A percentile compares a stretch with the other conserved stretches of the same genome.
These are phyloP conservation scores for Penicillium verrucosum DNA, from an alignment of 2,329 filamentous ascomycete species.

Conservation along the genomic window DNA sequence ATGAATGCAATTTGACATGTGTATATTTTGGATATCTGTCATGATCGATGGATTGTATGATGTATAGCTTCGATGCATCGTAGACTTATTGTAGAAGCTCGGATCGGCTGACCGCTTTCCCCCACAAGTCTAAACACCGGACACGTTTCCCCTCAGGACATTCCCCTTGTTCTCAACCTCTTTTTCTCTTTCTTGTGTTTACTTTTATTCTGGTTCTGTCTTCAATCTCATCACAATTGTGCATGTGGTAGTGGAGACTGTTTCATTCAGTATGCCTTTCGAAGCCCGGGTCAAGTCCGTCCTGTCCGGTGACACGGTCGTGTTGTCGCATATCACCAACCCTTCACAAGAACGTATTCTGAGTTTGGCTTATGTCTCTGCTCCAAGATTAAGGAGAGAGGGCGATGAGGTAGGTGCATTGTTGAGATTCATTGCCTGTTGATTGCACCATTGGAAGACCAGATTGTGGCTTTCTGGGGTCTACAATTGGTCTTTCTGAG, in stretches of 20 bases:
- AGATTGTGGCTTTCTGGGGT: background rate
- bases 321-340: constrained; percentile 78
- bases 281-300: constrained; percentile 85
- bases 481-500: background rate
- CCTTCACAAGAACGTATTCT: constrained; percentile 78
- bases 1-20: constrained; percentile 18
- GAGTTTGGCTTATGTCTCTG: constrained; percentile 87
- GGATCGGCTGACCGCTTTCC: constrained; percentile 29
- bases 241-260: constrained; percentile 13
- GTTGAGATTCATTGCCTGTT: background rate
- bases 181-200: constrained; percentile 9
- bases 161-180: constrained; percentile 15
- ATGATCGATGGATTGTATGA: background rate
- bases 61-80: background rate
- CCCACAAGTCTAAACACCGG: constrained; percentile 27
- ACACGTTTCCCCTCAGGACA: constrained; percentile 32
- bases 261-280: constrained; percentile 36
- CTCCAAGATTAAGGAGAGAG: constrained; percentile 80
- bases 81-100: constrained; percentile 7
- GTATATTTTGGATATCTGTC: background rate
- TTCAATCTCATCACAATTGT: constrained; percentile 8
- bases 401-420: constrained; percentile 67
- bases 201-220: constrained; percentile 11
- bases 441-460: background rate
- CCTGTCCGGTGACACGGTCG: constrained; percentile 85